Conservation (phyloP, 306 rosid genomes). For the Vicia sativa region DNA sequence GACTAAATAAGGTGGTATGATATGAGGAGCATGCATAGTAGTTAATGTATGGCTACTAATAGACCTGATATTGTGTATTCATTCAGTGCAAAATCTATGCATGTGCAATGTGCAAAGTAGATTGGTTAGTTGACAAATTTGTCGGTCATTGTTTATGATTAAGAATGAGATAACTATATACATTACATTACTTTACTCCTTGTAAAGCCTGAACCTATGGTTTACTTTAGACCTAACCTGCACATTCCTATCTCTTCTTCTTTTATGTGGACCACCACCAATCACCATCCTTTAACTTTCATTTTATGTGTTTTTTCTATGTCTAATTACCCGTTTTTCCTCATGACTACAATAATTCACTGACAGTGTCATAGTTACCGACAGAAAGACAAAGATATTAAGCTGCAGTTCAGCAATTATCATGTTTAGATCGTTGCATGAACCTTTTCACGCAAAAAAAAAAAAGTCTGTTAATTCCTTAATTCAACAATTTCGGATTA, state of each 20-base stretch:
- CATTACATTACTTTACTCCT: not conserved
- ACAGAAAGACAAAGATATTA: constrained; percentile 19
- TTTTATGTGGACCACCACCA: constrained; percentile 40
- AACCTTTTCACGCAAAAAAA: constrained; percentile 25
- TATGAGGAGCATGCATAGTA: constrained; percentile 42
- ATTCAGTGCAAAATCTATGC: constrained; percentile 46
- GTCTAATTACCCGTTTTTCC: not conserved
- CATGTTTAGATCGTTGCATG: constrained; percentile 16
- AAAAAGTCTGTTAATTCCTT: constrained; percentile 31
- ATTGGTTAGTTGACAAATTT: constrained; percentile 32
- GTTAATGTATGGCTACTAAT: constrained; percentile 42
- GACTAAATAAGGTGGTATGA: constrained; percentile 43
- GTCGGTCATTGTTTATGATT: constrained; percentile 49
- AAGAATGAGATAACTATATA: constrained; percentile 22
- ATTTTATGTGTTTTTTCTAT: not conserved
- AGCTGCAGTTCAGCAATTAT: constrained; percentile 39
- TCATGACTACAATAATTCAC: not conserved
- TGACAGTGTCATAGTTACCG: constrained; percentile 11
- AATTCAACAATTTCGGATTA: too few relatives aligned
- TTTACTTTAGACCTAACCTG: not conserved
- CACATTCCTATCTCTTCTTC: not conserved
- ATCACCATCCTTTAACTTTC: constrained; percentile 9
- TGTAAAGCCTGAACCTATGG: constrained; percentile 8
- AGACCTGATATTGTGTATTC: constrained; percentile 40
- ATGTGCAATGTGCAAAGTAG: constrained; percentile 53